phyloP scores from a whole-genome alignment of 306 rosid genomes.

The Alnus rubra region DNA sequence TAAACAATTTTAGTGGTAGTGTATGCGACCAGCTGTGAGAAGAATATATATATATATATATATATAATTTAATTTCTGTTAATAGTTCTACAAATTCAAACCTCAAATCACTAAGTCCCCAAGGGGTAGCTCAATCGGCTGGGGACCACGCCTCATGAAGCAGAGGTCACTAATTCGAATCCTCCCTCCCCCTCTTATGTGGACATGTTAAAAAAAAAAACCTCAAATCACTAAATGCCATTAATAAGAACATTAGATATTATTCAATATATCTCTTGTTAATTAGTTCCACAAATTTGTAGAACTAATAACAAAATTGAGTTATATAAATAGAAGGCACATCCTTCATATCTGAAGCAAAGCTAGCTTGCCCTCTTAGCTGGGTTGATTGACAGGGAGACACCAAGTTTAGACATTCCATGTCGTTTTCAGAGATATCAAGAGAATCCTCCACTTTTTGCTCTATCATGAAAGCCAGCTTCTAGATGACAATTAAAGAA shows the following conservation, averaged over 20 bases:
- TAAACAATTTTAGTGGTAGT: no score
- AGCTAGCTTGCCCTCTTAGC: not conserved
- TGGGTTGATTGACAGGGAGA: not conserved
- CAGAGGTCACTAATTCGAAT: no score
- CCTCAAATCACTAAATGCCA: no score
- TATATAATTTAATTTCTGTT: not conserved
- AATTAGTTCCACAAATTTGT: not conserved
- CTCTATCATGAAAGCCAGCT: not conserved
- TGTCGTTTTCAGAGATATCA: not conserved
- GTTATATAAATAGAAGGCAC: not conserved
- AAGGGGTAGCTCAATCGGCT: no score
- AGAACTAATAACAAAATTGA: not conserved
- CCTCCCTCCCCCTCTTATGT: no score
- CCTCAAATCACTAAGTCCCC: not conserved
- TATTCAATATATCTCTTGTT: no score
- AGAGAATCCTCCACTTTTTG: constrained; percentile 4
- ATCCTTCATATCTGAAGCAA: not conserved
- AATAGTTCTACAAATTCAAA: not conserved
- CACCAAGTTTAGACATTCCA: not conserved
- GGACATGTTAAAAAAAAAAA: no score
- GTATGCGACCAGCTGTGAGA: not conserved
- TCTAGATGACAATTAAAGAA: not conserved
- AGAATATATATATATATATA: no score
- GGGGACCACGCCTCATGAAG: no score
- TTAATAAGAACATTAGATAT: no score